These are phyloP conservation scores for Hypoxylon sp. DNA, from an alignment of 2,329 filamentous ascomycete species.

Conservation along the genomic window DNA sequence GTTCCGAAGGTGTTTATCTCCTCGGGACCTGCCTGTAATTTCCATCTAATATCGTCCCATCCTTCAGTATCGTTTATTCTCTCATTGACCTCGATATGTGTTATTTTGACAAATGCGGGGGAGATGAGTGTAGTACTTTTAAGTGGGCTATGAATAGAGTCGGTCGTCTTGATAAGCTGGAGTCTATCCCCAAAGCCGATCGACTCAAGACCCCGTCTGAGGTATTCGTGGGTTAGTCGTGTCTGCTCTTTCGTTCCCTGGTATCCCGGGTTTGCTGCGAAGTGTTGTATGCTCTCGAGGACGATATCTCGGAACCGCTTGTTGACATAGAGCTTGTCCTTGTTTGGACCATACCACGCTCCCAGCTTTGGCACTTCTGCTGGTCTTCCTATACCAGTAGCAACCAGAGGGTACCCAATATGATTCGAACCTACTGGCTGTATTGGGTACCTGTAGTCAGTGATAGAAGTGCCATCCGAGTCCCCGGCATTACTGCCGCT, in stretches of 20 bases:
- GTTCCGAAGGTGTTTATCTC: neutral
- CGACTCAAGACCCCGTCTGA: conserved; percentile 10
- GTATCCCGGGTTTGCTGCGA: neutral
- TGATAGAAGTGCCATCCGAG: neutral
- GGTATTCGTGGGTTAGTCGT: neutral
- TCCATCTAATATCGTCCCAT: conserved; percentile 4
- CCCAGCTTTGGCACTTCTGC: neutral
- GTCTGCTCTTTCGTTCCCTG: conserved; percentile 1
- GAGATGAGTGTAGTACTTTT: neutral
- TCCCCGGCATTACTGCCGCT: neutral
- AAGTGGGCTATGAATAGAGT: neutral
- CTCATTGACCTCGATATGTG: neutral
- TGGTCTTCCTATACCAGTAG: neutral
- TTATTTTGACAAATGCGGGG: neutral
- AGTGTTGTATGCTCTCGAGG: neutral
- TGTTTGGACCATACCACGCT: conserved; percentile 20
- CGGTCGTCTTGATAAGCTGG: neutral
- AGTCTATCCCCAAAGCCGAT: conserved; percentile 14
- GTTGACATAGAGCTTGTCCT: conserved; percentile 15
- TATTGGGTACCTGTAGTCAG: neutral
- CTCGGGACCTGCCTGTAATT: neutral
- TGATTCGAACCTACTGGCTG: neutral
- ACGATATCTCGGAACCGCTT: conserved; percentile 11
- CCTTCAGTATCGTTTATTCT: neutral
- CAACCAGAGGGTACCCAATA: neutral